Percentiles rank a stretch among this genome's conserved stretches.
Evolutionary conservation across 2,329 filamentous ascomycete species (phyloP).

Genomic region (Colletotrichum sp.): DNA sequence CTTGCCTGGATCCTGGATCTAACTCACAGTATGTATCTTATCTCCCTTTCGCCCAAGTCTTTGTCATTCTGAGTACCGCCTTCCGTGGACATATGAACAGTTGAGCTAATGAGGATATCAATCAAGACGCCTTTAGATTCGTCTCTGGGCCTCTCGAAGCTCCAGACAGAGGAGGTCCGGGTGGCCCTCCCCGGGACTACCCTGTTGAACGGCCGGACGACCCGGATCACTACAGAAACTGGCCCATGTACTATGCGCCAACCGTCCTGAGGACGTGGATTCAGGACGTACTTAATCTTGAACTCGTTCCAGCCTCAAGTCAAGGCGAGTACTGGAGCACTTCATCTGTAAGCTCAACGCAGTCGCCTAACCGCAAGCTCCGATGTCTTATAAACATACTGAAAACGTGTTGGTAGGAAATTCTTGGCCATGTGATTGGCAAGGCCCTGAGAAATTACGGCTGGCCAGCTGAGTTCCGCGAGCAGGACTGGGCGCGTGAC

Average conservation of each 20-base stretch:
- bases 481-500: constrained; percentile 2
- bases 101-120: background rate
- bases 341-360: background rate
- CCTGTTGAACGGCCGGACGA: background rate
- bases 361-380: accelerated
- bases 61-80: background rate
- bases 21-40: background rate
- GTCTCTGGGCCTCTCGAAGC: background rate
- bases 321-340: background rate
- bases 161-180: background rate
- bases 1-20: constrained; percentile 6
- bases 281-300: background rate
- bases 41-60: background rate
- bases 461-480: constrained; percentile 4
- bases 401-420: background rate
- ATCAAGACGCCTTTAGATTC: background rate
- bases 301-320: background rate
- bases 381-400: no score
- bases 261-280: background rate
- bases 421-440: background rate
- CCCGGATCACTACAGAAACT: constrained; percentile 2
- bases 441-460: background rate
- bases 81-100: background rate
- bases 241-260: constrained; percentile 9
- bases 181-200: background rate